Base-by-base conservation (phyloP, 768 basidiomycete species). In the Naganishia kalamii region DNA sequence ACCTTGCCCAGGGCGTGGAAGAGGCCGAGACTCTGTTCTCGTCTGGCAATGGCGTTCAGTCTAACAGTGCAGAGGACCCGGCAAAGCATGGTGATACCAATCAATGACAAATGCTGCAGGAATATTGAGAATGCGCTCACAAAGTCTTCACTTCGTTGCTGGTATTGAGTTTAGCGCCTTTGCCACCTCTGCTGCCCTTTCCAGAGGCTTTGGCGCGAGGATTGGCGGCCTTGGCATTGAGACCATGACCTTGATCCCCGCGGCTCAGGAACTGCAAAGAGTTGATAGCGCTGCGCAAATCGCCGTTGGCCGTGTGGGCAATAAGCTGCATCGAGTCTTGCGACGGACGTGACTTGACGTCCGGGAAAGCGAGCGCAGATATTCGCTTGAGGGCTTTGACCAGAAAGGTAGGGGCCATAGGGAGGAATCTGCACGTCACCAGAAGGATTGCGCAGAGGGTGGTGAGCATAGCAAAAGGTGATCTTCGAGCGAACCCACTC, bases 1-100 rank as follows among this genome's bases (percentile, higher is more conserved):
- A 98, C 84, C 79, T 90, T 94, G 17, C 96, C 96, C 52, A 99
- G 81, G 19, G 97, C 78, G 78, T 97, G 96, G 74, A 99, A 99
- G 57, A 99, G 79, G 11, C 85, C 85, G 17, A 99, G 80, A 66
- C 86, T 89, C 71, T 91, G 88, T 72, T 99, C 96, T 61, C 90
- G 81, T 64, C 87, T 80, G 23, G 90, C 89, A 0, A 92, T 83
- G 0, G 86, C 84, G 70, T 91, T 88, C 68, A 96, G 74, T 5
- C 82, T 82, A 65, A n/a, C 4, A 51, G 8, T 2, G 33, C 6
- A 50, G 44, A 54, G 11, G n/a, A 60, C 6, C 43, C 6, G 43
- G 5, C 12, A 44, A 6, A 10, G 12, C 43, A 44, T 7, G 13
- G 12, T 41, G 37, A 23, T 23, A 50, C 33, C 4, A 35, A 27